Evolutionary conservation across 495 filamentous ascomycete genomes (phyloP).

Genomic region (Podospora anserina): DNA sequence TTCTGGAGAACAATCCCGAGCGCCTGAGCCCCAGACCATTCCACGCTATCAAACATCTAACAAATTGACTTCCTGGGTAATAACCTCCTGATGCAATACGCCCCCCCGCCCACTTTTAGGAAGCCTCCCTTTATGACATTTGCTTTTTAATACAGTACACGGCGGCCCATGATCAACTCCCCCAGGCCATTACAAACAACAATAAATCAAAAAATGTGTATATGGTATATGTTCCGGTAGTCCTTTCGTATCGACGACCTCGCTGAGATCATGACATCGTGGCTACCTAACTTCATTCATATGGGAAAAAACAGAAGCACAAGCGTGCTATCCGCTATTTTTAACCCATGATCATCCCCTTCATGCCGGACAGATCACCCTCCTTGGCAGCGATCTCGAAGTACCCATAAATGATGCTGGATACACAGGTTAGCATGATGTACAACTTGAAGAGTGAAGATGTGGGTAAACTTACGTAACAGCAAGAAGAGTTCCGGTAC

Average conservation of each 20-base stretch:
- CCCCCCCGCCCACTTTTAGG: conserved; percentile 20
- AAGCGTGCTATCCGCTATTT: neutral
- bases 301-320: neutral
- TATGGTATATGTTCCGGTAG: neutral
- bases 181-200: conserved; percentile 20
- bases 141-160: conserved; percentile 32
- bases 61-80: conserved; percentile 14
- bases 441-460: neutral
- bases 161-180: conserved; percentile 19
- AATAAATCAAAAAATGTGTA: conserved; percentile 26
- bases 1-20: conserved; percentile 6
- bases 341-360: conserved; percentile 77
- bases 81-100: conserved; percentile 22
- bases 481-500: conserved; percentile 95
- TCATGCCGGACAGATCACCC: conserved; percentile 87
- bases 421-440: conserved; percentile 26
- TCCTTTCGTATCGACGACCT: conserved; percentile 3
- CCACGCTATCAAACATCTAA: conserved; percentile 10
- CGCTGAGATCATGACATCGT: conserved; percentile 4
- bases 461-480: conserved; percentile 76
- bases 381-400: conserved; percentile 99
- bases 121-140: conserved; percentile 24
- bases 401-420: conserved; percentile 95
- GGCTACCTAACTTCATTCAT: conserved; percentile 10
- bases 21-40: conserved; percentile 4